These are phyloP conservation scores for Nephelium lappaceum DNA, from an alignment of 345 rosid genomes.

Conservation along the genomic window DNA sequence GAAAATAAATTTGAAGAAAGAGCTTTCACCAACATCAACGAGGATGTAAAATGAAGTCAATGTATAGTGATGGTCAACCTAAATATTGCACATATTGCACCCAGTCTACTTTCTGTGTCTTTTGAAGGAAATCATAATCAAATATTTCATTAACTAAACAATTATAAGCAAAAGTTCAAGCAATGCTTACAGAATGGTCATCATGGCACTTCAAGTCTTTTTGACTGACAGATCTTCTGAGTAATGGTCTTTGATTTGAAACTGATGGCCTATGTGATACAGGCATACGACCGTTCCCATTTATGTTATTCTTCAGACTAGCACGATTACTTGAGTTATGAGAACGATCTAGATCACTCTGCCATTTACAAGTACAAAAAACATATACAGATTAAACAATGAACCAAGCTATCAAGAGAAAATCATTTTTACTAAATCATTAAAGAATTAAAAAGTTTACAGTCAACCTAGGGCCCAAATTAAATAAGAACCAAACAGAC, in stretches of 20 bases:
- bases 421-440: neutral
- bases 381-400: conserved; percentile 4
- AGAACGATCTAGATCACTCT: conserved; percentile 72
- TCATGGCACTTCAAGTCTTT: conserved; percentile 70
- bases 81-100: conserved; percentile 17
- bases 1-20: neutral
- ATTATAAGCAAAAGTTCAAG: conserved; percentile 1
- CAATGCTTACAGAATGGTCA: conserved; percentile 81
- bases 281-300: conserved; percentile 41
- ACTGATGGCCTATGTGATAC: conserved; percentile 38
- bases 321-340: conserved; percentile 42
- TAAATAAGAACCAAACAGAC: neutral
- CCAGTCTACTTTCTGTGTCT: neutral
- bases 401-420: neutral
- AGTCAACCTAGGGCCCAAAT: neutral
- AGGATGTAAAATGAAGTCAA: conserved; percentile 7
- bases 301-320: conserved; percentile 36
- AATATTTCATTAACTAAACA: conserved; percentile 3
- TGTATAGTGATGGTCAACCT: neutral
- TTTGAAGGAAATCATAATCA: neutral
- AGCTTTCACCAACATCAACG: neutral
- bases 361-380: conserved; percentile 34
- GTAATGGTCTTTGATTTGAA: conserved; percentile 51
- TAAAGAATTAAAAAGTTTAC: neutral
- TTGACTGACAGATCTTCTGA: conserved; percentile 75